These are phyloP conservation scores for Boletus tylopilopsis DNA, from an alignment of 768 basidiomycete genomes.

Conservation along the genomic window DNA sequence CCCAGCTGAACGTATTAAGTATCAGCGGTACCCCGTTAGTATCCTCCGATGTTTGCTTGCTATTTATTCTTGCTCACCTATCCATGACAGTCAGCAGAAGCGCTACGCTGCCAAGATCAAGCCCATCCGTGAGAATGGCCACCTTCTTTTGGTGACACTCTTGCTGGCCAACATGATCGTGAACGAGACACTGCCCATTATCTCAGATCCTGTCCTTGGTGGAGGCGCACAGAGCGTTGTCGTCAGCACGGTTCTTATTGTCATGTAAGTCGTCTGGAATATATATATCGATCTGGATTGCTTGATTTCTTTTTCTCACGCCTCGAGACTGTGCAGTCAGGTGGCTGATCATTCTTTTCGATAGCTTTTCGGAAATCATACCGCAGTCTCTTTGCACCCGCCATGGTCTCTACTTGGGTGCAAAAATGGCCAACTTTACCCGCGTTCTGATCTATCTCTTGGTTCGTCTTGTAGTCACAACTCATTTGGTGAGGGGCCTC, in stretches of 20 bases:
- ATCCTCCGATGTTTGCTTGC: background rate
- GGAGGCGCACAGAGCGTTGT: constrained; percentile 76
- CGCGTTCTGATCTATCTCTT: constrained; percentile 63
- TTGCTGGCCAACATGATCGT: constrained; percentile 89
- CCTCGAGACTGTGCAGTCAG: background rate
- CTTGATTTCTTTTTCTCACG: background rate
- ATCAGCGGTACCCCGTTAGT: constrained; percentile 81
- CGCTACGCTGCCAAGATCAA: constrained; percentile 80
- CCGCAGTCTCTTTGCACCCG: constrained; percentile 91
- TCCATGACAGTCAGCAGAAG: constrained; percentile 58
- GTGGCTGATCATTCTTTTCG: constrained; percentile 3
- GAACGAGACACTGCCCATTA: constrained; percentile 84
- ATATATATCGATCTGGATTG: too few species aligned
- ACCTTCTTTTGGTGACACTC: constrained; percentile 77
- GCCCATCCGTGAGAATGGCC: constrained; percentile 81
- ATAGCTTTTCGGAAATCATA: constrained; percentile 86
- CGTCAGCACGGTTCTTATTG: constrained; percentile 80
- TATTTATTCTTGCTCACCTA: background rate
- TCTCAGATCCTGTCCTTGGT: constrained; percentile 75
- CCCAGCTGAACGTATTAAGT: constrained; percentile 83
- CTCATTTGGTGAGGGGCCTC: background rate
- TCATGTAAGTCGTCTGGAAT: constrained; percentile 89
- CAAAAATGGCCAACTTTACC: constrained; percentile 77
- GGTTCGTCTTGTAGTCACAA: constrained; percentile 33
- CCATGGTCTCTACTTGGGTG: constrained; percentile 84